Evolutionary conservation across 148 eudicot genomes (phyloP).

Genomic region (Heliamphora exappendiculata): DNA sequence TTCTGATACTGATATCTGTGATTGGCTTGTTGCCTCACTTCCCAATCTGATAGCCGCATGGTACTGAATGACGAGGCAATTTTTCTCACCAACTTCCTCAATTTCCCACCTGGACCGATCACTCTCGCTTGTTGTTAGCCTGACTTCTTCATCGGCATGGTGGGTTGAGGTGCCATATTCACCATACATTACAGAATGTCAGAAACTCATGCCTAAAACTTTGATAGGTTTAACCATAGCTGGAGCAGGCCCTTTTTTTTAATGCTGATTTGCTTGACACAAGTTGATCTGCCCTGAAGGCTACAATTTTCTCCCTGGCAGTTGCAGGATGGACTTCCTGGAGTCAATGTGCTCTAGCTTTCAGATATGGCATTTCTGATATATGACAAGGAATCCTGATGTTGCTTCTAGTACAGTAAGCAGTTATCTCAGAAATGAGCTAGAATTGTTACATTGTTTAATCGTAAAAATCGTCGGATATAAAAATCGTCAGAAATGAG

Average conservation of each 20-base stretch:
- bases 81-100: too few species aligned
- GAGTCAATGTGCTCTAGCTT: background rate
- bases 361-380: background rate
- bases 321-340: background rate
- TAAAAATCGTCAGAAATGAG: background rate
- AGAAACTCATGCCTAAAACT: background rate
- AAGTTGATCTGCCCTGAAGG: background rate
- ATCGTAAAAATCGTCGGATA: too few species aligned
- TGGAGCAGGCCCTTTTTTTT: background rate
- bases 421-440: background rate
- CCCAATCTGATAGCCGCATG: too few species aligned
- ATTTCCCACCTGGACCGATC: too few species aligned
- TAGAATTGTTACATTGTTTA: too few species aligned
- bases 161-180: too few species aligned
- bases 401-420: background rate
- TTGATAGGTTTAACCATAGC: background rate
- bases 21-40: too few species aligned
- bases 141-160: too few species aligned
- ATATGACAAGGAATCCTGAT: too few species aligned
- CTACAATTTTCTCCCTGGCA: background rate
- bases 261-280: background rate
- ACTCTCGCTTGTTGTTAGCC: too few species aligned
- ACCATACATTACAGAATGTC: too few species aligned
- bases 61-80: too few species aligned
- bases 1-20: background rate